Conservation (phyloP, 2,329 filamentous ascomycete genomes). For the Sporothrix schenckii region DNA sequence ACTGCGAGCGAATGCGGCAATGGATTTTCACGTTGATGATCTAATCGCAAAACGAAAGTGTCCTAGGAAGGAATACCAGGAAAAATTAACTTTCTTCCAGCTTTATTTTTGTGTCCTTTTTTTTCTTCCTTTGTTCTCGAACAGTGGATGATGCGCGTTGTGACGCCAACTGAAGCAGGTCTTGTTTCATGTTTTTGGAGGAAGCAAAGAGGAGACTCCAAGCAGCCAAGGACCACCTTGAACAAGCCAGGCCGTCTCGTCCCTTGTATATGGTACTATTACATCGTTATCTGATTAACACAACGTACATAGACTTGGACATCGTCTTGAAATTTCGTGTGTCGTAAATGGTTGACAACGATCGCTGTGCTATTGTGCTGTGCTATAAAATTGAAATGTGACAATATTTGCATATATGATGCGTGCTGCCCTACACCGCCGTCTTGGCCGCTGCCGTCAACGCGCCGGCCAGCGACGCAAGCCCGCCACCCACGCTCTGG, state of each 20-base stretch:
- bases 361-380: conserved; percentile 19
- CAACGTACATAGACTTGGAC: no score
- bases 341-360: not conserved
- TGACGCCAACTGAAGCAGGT: conserved; percentile 29
- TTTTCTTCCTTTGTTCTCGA: not conserved
- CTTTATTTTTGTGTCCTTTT: no score
- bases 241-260: not conserved
- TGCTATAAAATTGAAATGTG: not conserved
- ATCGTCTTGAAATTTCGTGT: not conserved
- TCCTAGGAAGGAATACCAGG: not conserved
- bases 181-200: conserved; percentile 20
- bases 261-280: not conserved
- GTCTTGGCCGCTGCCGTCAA: conserved; percentile 35
- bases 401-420: not conserved
- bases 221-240: no score
- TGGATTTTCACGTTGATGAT: not conserved
- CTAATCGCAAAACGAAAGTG: not conserved
- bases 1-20: not conserved
- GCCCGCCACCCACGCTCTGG: conserved; percentile 62
- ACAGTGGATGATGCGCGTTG: conserved; percentile 18
- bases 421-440: not conserved
- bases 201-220: not conserved
- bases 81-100: no score
- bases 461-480: conserved; percentile 37
- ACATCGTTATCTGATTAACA: not conserved